Percentiles rank a stretch among this genome's conserved stretches.
phyloP scores from a whole-genome alignment of 352 stramenopile genomes.

The Pythium aphanidermatum region DNA sequence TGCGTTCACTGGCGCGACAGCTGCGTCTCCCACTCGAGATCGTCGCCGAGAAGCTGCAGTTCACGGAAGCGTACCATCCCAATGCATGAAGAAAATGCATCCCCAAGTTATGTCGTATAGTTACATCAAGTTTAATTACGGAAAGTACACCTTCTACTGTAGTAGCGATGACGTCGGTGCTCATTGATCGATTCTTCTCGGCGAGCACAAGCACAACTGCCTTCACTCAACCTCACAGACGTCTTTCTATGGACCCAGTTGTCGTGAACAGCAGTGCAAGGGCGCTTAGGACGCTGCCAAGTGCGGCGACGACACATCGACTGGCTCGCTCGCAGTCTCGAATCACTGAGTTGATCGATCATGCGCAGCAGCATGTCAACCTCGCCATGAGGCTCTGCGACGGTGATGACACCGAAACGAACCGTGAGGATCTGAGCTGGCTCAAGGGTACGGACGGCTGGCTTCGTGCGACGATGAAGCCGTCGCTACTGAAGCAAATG shows the following conservation, averaged over 20 bases:
- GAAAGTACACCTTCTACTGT: conserved; percentile 13
- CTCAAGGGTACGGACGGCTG: too few relatives aligned
- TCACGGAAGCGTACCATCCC: conserved; percentile 42
- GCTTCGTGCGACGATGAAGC: too few relatives aligned
- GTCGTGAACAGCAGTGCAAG: neutral
- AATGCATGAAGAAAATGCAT: conserved; percentile 8
- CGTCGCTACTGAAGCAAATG: too few relatives aligned
- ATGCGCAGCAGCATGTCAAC: conserved; percentile 28
- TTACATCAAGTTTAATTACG: conserved; percentile 10
- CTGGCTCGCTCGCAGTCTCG: conserved; percentile 15
- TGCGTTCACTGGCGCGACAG: conserved; percentile 38
- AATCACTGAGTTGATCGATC: conserved; percentile 23
- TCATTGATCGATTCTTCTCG: conserved; percentile 12
- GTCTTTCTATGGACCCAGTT: neutral
- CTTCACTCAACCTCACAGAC: too few relatives aligned
- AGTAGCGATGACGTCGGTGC: too few relatives aligned
- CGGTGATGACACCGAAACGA: conserved; percentile 6
- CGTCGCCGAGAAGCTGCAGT: conserved; percentile 47
- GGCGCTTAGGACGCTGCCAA: conserved; percentile 11
- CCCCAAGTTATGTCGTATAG: too few relatives aligned
- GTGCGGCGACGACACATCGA: conserved; percentile 7
- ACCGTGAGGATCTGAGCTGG: too few relatives aligned
- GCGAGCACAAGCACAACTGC: too few relatives aligned
- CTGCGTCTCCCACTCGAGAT: conserved; percentile 43
- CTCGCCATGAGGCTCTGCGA: conserved; percentile 9